These are phyloP conservation scores for Chenopodium suecicum DNA, from an alignment of 148 eudicot genomes.

Conservation along the genomic window DNA sequence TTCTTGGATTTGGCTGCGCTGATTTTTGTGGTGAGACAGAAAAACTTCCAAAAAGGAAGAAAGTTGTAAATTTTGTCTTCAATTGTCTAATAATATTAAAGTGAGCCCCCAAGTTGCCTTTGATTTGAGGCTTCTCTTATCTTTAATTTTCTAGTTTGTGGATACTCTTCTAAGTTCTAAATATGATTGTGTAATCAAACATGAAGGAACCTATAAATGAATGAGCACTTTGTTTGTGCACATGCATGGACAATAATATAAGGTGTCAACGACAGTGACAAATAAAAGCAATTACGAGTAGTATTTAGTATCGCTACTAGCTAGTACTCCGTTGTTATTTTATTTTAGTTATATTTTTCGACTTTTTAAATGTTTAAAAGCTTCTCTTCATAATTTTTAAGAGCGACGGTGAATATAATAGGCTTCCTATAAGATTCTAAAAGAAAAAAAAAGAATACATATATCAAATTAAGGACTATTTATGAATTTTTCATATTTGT, in stretches of 20 bases:
- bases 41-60: not conserved
- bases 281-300: not conserved
- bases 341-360: no score
- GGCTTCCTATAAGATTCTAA: no score
- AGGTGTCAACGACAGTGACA: not conserved
- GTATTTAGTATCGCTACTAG: no score
- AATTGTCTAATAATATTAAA: not conserved
- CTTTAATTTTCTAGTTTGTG: not conserved
- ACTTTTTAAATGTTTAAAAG: no score
- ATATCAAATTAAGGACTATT: no score
- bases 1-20: not conserved
- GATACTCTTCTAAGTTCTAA: not conserved
- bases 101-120: not conserved
- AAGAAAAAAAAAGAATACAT: no score
- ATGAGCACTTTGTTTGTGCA: no score
- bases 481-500: no score
- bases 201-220: not conserved
- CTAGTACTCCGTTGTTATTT: no score
- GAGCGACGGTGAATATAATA: no score
- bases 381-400: no score
- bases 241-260: not conserved
- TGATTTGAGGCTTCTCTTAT: slow-evolving; percentile 12
- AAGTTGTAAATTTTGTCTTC: slow-evolving; percentile 8
- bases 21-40: not conserved
- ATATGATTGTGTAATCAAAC: not conserved